Evolutionary conservation across 352 stramenopile species (phyloP).

Genomic region (Globisporangium nodosum): DNA sequence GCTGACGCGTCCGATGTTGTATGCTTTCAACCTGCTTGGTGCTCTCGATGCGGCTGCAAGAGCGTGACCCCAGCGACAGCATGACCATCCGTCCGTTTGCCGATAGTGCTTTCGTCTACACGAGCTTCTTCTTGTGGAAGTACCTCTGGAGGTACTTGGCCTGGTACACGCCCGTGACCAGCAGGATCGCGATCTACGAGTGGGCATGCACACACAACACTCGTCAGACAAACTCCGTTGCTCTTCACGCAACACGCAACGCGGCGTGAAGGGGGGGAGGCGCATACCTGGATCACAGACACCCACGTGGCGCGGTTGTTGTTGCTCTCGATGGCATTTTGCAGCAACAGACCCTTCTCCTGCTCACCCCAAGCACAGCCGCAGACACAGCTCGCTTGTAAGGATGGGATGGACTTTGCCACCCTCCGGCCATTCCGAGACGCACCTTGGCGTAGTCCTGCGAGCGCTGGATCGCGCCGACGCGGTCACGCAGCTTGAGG

Average conservation of each 20-base stretch:
- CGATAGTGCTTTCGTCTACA: constrained; percentile 20
- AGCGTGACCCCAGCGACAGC: not conserved
- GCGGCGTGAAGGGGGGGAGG: no score
- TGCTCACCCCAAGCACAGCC: constrained; percentile 9
- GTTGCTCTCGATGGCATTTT: constrained; percentile 70
- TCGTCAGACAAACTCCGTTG: not conserved
- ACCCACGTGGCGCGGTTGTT: constrained; percentile 79
- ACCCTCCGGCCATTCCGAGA: no score
- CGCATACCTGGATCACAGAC: constrained; percentile 61
- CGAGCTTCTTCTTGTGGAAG: constrained; percentile 85
- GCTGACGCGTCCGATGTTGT: not conserved
- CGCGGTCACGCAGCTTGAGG: constrained; percentile 75
- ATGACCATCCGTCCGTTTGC: no score
- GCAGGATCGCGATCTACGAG: constrained; percentile 56
- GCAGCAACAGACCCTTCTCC: constrained; percentile 66
- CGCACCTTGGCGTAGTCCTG: constrained; percentile 82
- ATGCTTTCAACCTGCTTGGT: not conserved
- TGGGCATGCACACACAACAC: not conserved
- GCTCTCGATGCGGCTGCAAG: no score
- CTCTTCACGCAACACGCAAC: no score
- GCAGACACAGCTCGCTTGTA: not conserved
- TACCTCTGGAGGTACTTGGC: constrained; percentile 74
- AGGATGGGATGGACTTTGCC: not conserved
- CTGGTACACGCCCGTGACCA: constrained; percentile 72
- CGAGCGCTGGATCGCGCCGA: constrained; percentile 71